Evolutionary conservation across 768 basidiomycete genomes (phyloP), one percentile per base, ranked within the genome.

Genomic region (Russula ochroleuca): DNA sequence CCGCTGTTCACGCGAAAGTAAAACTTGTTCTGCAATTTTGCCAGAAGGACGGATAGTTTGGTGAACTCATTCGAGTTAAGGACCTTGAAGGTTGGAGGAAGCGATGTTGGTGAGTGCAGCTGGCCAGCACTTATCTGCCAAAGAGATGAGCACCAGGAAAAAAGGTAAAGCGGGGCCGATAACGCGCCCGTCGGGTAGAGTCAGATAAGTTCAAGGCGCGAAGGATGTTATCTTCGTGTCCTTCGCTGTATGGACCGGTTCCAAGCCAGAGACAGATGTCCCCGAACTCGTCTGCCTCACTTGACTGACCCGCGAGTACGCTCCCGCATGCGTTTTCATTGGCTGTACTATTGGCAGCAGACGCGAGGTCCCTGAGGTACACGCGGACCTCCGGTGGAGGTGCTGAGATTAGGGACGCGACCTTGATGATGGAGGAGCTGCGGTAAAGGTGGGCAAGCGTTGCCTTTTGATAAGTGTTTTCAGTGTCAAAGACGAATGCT

Each of bases 261-360:
- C 84, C 83, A 5, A 86, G 75, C 80, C 81, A 84, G 38, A 85
- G 52, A 5, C 76, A 81, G 25, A 83, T 70, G 64, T 85, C 83
- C 6, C 79, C 79, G 47, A 75, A 81, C 52, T 86, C 83, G 64
- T 85, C 84, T 67, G 78, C 79, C 67, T 87, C 84, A 65, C 78
- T 83, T n/a, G 75, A 70, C 37, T 76, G 76, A 2, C 84, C 84
- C 0, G 79, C 80, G 14, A 85, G 76, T 50, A 85, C 72, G 68
- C 82, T 85, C n/a, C 81, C 79, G 68, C 77, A 80, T 13, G 75
- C 70, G 11, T 76, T 72, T 2, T 76, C 72, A 31, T 69, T 71
- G 3, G 84, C 81, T 1, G 78, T 73, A 1, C 65, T 68, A 55
- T 78, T 74, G 13, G 80, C 80, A 41, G 72, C 69, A 15, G 69